A percentile compares a stretch with the other conserved stretches of the same genome.
These are phyloP conservation scores for Tolypocladium ophioglossoides DNA, from an alignment of 2,329 filamentous ascomycete genomes.

Conservation along the genomic window DNA sequence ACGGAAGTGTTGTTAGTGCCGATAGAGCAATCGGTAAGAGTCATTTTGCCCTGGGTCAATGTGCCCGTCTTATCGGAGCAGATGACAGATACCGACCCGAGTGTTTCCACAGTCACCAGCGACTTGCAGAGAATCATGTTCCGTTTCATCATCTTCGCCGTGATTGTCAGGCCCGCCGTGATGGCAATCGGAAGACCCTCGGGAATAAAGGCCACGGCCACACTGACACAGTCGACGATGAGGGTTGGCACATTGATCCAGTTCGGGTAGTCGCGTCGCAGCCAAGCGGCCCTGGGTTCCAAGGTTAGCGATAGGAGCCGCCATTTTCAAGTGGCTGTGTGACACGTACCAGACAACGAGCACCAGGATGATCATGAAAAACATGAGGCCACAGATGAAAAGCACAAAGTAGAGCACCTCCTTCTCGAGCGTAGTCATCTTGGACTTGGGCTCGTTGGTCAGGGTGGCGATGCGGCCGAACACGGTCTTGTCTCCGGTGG, in stretches of 20 bases:
- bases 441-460: constrained; percentile 57
- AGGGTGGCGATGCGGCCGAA: constrained; percentile 67
- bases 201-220: constrained; percentile 67
- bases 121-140: constrained; percentile 74
- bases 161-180: constrained; percentile 62
- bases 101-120: constrained; percentile 66
- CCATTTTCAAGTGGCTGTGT: neutral
- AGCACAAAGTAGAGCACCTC: constrained; percentile 65
- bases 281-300: constrained; percentile 51
- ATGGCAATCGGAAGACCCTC: constrained; percentile 63
- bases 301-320: neutral
- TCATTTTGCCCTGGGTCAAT: constrained; percentile 61
- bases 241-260: constrained; percentile 65
- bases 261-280: constrained; percentile 52
- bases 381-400: constrained; percentile 58
- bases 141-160: constrained; percentile 64
- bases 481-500: constrained; percentile 61
- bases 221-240: constrained; percentile 62
- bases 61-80: constrained; percentile 73
- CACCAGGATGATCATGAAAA: constrained; percentile 53
- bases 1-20: constrained; percentile 37
- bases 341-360: constrained; percentile 51
- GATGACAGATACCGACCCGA: constrained; percentile 62
- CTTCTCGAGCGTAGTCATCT: constrained; percentile 58
- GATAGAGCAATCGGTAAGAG: constrained; percentile 57